Evolutionary conservation across 2,329 filamentous ascomycete genomes (phyloP), one percentile per base, ranked within the genome.

Genomic region (Fusarium pininemorale): DNA sequence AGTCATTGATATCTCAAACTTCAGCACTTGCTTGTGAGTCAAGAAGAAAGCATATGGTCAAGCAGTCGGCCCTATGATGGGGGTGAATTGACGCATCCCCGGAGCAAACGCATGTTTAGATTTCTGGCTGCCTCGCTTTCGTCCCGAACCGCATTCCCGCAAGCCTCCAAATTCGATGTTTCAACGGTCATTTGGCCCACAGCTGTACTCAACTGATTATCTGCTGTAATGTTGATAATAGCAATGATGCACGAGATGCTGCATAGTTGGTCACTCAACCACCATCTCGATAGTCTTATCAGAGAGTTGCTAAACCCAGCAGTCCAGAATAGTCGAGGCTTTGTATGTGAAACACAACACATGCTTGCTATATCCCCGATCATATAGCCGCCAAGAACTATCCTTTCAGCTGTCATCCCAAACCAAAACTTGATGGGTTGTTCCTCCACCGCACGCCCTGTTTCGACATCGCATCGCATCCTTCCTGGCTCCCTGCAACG

Each of bases 1-100:
- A 48, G 41, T 47, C 56, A 63, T 63, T 45, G 66, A 63, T 62
- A 51, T 32, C 37, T 24, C 41, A 48, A 56, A 45, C 39, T 45
- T 42, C 38, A 30, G 22, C 38, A 30, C 26, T 18, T 30, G 39
- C n/a, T 20, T 39, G 7, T 9, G 35, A 24, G 24, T 11, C 38
- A 26, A 32, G 42, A 20, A 14, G 20, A 50, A 35, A 59, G 53
- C 11, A 44, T 14, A 26, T 35, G 47, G 45, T 20, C 35, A 50
- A 30, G 44, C 18, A 54, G 56, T 74, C 55, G 44, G 66, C 24
- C 58, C 48, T n/a, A 42, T 24, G 18, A 42, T 22, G 41, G 4
- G 20, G 37, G 26, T 35, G 28, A 47, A n/a, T 45, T 63, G 14
- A n/a, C n/a, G 56, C 56, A 18, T 32, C 28, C 4, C n/a, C 20